Conservation (phyloP, 192 early-diverging fungal species). For the Coemansia sp. region DNA sequence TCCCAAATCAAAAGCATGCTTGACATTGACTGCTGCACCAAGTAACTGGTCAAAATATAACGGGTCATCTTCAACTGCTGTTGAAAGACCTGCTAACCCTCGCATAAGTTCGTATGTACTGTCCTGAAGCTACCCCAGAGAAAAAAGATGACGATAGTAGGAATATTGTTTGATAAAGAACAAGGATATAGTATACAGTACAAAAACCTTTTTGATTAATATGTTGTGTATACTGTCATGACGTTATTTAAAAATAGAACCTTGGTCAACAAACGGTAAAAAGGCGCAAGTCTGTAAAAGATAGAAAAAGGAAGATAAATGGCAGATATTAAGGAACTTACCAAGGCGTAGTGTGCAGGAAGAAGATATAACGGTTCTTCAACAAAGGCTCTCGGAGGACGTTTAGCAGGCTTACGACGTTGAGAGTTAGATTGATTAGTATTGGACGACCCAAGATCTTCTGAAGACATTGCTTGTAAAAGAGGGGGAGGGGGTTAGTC, state of each 20-base stretch:
- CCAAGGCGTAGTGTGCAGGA: slow-evolving; percentile 44
- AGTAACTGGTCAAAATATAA: slow-evolving; percentile 55
- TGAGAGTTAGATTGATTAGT: slow-evolving; percentile 2
- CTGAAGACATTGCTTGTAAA: slow-evolving; percentile 10
- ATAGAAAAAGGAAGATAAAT: background rate
- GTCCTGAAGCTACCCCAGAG: slow-evolving; percentile 44
- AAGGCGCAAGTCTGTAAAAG: background rate
- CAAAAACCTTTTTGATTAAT: slow-evolving; percentile 8
- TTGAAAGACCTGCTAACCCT: slow-evolving; percentile 39
- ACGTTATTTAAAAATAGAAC: background rate
- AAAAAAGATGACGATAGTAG: slow-evolving; percentile 1
- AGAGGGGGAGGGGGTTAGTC: background rate
- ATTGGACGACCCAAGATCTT: slow-evolving; percentile 6
- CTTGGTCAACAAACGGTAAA: background rate
- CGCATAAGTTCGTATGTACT: slow-evolving; percentile 51
- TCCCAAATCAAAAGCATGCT: slow-evolving; percentile 53
- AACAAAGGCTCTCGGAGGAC: slow-evolving; percentile 44
- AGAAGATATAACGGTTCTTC: slow-evolving; percentile 50
- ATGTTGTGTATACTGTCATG: slow-evolving; percentile 20
- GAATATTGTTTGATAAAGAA: background rate
- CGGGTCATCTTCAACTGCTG: slow-evolving; percentile 47
- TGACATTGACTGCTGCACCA: slow-evolving; percentile 50
- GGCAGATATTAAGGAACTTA: slow-evolving; percentile 15
- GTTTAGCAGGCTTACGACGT: slow-evolving; percentile 44
- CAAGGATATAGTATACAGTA: background rate